Conservation (phyloP, 176 grass and related monocot species). For the Bonia amplexicaulis region DNA sequence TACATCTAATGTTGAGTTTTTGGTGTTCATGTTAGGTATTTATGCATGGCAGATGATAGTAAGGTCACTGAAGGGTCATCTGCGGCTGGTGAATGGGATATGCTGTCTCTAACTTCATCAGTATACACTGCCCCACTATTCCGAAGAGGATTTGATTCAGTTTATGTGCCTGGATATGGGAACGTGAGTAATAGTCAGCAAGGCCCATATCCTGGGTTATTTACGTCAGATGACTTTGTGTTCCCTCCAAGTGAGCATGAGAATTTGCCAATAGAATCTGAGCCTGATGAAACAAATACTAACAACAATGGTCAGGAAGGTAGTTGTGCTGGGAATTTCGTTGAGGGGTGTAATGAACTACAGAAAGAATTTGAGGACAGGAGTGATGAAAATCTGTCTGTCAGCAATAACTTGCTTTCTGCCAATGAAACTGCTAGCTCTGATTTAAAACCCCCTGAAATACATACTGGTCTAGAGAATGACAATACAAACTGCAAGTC, state of each 20-base stretch:
- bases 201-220: conserved; percentile 39
- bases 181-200: conserved; percentile 1
- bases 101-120: conserved; percentile 55
- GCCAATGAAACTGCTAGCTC: not conserved
- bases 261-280: conserved; percentile 65
- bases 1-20: not conserved
- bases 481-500: conserved; percentile 13
- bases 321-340: conserved; percentile 18
- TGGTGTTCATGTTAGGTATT: conserved; percentile 20
- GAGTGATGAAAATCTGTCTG: conserved; percentile 27
- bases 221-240: conserved; percentile 55
- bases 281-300: conserved; percentile 23
- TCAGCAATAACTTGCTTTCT: not conserved
- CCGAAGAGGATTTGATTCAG: conserved; percentile 23
- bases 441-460: conserved; percentile 4
- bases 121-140: conserved; percentile 47
- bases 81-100: conserved; percentile 43
- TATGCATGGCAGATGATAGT: conserved; percentile 48
- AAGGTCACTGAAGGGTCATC: conserved; percentile 19
- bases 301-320: conserved; percentile 12
- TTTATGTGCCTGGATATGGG: conserved; percentile 27
- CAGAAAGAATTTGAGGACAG: conserved; percentile 23
- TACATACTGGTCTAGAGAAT: conserved; percentile 6
- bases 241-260: conserved; percentile 90
- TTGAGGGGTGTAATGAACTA: conserved; percentile 24